Evolutionary conservation across 225 moss, liverwort and hornwort genomes (phyloP), one percentile per base, ranked within the genome.

Genomic region (Marchantia polymorpha): DNA sequence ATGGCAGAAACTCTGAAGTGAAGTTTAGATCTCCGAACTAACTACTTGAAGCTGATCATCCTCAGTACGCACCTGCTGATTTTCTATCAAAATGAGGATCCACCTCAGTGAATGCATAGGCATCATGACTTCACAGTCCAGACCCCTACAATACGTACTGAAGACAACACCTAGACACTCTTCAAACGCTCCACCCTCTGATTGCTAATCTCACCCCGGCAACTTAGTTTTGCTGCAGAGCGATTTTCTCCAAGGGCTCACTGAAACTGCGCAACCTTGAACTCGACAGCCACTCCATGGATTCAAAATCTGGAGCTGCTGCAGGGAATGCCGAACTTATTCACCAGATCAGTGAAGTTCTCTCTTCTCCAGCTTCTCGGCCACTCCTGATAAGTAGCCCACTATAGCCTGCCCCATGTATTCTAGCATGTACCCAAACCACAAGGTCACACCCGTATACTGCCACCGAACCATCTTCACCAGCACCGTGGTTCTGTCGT

Each of bases 391-490:
- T 11, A 47, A 47, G 70, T 70, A 70, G 70, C 17, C 20, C 17
- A 70, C 17, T 7, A 70, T 16, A 16, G 47, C 16, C 70, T 70
- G 48, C 4, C 20, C 47, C 0, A 70, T 31, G 10, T 48, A 70
- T 16, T 68, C 78, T 52, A 69, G 7, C 66, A 78, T 19, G 55
- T 76, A 26, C 7, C 78, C 27, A 48, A 51, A 70, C 46, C 70
- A 70, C 70, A 70, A 22, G 12, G 70, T 48, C 6, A 39, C 70
- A 17, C 70, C 70, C 47, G 30, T 31, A 48, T 70, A 39, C 47
- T 70, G 70, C 70, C 70, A 70, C 47, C 49, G 70, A 47, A 70
- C 22, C 70, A 70, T 70, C 46, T 70, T 70, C 13, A 46, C 66
- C 0, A 66, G 26, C 3, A 66, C 66, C 9, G 66, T 29, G 66